Conservation (phyloP, 805 yeast species). For the Saturnispora quitensis region DNA sequence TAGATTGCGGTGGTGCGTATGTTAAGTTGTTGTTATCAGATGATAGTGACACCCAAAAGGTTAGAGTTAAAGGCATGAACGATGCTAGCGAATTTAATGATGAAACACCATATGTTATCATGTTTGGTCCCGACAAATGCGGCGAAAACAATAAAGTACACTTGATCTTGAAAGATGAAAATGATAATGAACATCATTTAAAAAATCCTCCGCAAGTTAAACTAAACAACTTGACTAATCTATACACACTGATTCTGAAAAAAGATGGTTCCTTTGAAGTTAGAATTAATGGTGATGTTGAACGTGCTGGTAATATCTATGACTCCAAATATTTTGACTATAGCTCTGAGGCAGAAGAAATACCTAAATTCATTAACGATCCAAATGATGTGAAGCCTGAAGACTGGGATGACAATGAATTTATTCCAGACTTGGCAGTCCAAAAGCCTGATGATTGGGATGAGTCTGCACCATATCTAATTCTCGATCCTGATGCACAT, state of each 20-base stretch:
- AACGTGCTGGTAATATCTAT: conserved; percentile 58
- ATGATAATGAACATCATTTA: conserved; percentile 66
- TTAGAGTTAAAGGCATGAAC: background rate
- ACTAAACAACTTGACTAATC: conserved; percentile 36
- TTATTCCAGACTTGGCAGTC: conserved; percentile 60
- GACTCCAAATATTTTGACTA: conserved; percentile 47
- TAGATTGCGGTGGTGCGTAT: conserved; percentile 86
- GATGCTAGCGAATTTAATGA: conserved; percentile 39
- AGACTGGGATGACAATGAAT: conserved; percentile 70
- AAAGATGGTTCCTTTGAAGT: conserved; percentile 66
- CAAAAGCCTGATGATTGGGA: conserved; percentile 83
- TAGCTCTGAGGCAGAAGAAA: conserved; percentile 30
- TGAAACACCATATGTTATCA: conserved; percentile 67
- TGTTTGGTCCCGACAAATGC: conserved; percentile 95
- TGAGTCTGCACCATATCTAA: conserved; percentile 51
- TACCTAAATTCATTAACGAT: conserved; percentile 53
- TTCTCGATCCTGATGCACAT: conserved; percentile 55
- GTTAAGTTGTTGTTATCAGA: conserved; percentile 54
- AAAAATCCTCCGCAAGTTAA: conserved; percentile 55
- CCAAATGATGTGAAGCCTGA: conserved; percentile 54
- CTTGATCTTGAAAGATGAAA: conserved; percentile 55
- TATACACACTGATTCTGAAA: conserved; percentile 70
- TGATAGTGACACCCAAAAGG: conserved; percentile 26
- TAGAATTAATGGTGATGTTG: conserved; percentile 71
- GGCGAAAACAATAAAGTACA: conserved; percentile 75